Base-by-base conservation (phyloP, 2,329 filamentous ascomycete genomes). In the Neonectria magnoliae region DNA sequence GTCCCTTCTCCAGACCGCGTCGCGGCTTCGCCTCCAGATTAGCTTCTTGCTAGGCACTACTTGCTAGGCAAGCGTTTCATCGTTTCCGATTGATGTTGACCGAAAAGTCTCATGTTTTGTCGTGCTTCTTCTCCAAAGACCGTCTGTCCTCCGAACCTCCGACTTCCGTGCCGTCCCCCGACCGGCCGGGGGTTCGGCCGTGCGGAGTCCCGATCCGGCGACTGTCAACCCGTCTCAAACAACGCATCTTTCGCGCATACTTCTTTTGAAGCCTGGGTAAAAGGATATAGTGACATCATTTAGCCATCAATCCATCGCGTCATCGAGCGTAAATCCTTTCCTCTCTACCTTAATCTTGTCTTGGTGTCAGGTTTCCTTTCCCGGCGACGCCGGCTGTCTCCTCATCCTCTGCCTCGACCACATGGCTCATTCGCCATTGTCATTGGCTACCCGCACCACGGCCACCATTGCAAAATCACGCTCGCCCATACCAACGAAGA, bases 351-450 rank as follows among this genome's bases (percentile, higher is more conserved):
- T 38, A n/a, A 20, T 31, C 29, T 48, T 44, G 38, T 44, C 20
- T n/a, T 25, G 36, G 22, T 55, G 44, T 48, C 55, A 48, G 22
- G 2, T 5, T 41, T 42, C 13, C 14, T 2, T 36, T 11, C 25
- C 36, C 51, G 50, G 66, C 31, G 38, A 38, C 60, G 51, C 31
- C 58, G 48, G 56, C 54, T 65, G 20, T 31, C 57, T 57, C 64
- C 59, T 65, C 56, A 42, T 56, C 71, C 71, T 73, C 67, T 73
- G 27, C 64, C 62, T 67, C 56, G 62, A 68, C 68, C 71, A 73
- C 71, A 73, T 73, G 71, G 65, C 9, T 36, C 51, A 57, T 69
- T n/a, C 65, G 38, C 25, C 31, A 33, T 62, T 62, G 60, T 36
- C 55, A 73, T 73, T 73, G 71, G 71, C 68, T 33, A 48, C 36